These are phyloP conservation scores for Phylloporus rhodoxanthus DNA, from an alignment of 768 basidiomycete species.

Conservation along the genomic window DNA sequence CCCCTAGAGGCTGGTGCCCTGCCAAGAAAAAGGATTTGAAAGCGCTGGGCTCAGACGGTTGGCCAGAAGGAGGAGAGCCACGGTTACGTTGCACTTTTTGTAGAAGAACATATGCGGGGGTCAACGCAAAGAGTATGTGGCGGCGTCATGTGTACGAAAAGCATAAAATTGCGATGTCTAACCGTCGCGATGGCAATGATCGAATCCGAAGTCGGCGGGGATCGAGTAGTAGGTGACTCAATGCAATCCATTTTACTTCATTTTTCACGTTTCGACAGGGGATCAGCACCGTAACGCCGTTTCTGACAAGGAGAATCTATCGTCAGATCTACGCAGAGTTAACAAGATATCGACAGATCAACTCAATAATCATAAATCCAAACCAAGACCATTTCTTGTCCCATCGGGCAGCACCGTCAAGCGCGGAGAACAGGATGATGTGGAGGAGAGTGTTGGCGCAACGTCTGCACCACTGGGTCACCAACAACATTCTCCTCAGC, in stretches of 20 bases:
- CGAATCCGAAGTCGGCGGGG: conserved; percentile 54
- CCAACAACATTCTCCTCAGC: conserved; percentile 22
- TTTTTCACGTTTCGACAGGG: conserved; percentile 37
- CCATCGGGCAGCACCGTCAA: conserved; percentile 11
- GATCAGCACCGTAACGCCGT: conserved; percentile 51
- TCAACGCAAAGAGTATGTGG: conserved; percentile 92
- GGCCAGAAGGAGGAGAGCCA: conserved; percentile 79
- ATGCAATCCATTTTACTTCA: conserved; percentile 3
- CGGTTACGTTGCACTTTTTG: conserved; percentile 80
- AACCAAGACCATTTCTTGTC: conserved; percentile 18
- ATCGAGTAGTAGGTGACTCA: conserved; percentile 53
- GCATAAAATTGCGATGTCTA: conserved; percentile 86
- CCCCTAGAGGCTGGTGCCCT: conserved; percentile 81
- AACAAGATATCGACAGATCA: conserved; percentile 21
- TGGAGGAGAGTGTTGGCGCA: conserved; percentile 9
- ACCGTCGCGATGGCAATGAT: conserved; percentile 67
- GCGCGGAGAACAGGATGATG: conserved; percentile 9
- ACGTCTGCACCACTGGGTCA: conserved; percentile 23
- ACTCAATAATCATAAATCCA: conserved; percentile 13
- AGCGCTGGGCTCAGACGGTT: conserved; percentile 60
- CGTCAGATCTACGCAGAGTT: conserved; percentile 27
- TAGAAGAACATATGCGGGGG: conserved; percentile 75
- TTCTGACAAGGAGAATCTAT: conserved; percentile 32
- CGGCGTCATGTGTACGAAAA: conserved; percentile 83
- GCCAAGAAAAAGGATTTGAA: conserved; percentile 78